Percentiles rank a stretch among this genome's conserved stretches.
Evolutionary conservation across 495 filamentous ascomycete genomes (phyloP).

Genomic region (Lasiosphaeriaceae sp.): DNA sequence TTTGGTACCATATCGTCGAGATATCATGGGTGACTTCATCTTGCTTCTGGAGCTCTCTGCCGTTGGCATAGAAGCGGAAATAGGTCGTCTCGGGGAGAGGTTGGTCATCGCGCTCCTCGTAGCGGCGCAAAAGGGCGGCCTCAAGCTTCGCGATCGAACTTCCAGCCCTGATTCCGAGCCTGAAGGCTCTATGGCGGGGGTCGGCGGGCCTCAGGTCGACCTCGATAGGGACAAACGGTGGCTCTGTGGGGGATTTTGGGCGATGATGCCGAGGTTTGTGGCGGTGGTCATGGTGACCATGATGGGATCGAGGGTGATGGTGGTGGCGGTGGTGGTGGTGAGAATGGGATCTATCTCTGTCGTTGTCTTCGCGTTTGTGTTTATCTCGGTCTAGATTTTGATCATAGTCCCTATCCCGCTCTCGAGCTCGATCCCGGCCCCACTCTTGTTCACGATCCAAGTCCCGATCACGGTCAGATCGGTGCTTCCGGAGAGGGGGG

Average conservation of each 20-base stretch:
- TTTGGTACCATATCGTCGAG: constrained; percentile 18
- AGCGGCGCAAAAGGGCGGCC: constrained; percentile 5
- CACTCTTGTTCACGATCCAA: constrained; percentile 2
- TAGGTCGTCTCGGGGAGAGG: constrained; percentile 4
- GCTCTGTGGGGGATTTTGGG: not conserved
- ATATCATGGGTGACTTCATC: not conserved
- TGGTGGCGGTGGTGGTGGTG: not conserved
- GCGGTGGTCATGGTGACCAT: not conserved
- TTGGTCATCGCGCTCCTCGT: not conserved
- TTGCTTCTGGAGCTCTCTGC: constrained; percentile 1
- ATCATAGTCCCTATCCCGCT: constrained; percentile 1
- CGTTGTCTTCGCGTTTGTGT: not conserved
- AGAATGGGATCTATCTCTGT: not conserved
- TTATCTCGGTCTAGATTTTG: constrained; percentile 1
- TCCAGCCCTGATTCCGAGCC: not conserved
- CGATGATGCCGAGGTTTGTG: not conserved
- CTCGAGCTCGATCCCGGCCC: constrained; percentile 5
- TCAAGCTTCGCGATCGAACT: constrained; percentile 9
- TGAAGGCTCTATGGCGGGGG: constrained; percentile 4
- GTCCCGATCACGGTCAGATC: not conserved
- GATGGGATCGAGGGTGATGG: not conserved
- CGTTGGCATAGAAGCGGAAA: constrained; percentile 11
- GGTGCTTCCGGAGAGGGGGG: not conserved
- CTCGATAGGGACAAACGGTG: constrained; percentile 4
- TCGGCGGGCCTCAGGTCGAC: constrained; percentile 15